These are phyloP conservation scores for Chamaecrista fasciculata DNA, from an alignment of 306 rosid species.

Conservation along the genomic window DNA sequence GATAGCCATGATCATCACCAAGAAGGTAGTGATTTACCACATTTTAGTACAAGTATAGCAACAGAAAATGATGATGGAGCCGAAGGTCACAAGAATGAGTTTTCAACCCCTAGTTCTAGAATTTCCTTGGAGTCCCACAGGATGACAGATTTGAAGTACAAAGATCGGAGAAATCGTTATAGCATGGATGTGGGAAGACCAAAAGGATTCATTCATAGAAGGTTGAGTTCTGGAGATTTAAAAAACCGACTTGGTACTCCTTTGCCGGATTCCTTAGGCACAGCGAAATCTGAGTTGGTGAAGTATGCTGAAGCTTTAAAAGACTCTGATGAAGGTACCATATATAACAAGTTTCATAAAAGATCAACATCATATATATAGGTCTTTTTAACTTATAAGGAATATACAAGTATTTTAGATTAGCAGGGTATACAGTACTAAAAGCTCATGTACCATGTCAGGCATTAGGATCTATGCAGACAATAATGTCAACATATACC, in stretches of 20 bases:
- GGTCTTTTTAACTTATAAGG: constrained; percentile 39
- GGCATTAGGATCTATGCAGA: constrained; percentile 28
- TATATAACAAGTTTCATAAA: background rate
- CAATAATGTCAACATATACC: constrained; percentile 4
- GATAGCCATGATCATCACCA: constrained; percentile 33
- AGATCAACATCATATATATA: constrained; percentile 45
- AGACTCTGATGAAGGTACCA: constrained; percentile 37
- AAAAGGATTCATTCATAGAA: constrained; percentile 34
- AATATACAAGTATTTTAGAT: constrained; percentile 20
- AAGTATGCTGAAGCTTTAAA: constrained; percentile 80
- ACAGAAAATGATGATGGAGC: constrained; percentile 29
- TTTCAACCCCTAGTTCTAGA: constrained; percentile 34
- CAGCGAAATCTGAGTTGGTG: constrained; percentile 49
- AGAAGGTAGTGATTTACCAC: constrained; percentile 39
- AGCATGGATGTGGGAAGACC: constrained; percentile 35
- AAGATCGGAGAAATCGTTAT: constrained; percentile 27
- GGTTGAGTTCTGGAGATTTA: constrained; percentile 28
- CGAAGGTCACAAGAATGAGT: constrained; percentile 37
- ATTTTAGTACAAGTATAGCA: constrained; percentile 33
- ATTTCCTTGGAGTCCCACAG: constrained; percentile 42
- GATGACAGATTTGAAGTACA: constrained; percentile 39
- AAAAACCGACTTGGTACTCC: constrained; percentile 31
- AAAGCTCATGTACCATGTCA: constrained; percentile 24
- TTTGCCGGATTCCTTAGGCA: constrained; percentile 34
- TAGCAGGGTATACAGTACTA: constrained; percentile 22